These are phyloP conservation scores for Phoma sp. DNA, from an alignment of 2,329 filamentous ascomycete genomes.

Conservation along the genomic window DNA sequence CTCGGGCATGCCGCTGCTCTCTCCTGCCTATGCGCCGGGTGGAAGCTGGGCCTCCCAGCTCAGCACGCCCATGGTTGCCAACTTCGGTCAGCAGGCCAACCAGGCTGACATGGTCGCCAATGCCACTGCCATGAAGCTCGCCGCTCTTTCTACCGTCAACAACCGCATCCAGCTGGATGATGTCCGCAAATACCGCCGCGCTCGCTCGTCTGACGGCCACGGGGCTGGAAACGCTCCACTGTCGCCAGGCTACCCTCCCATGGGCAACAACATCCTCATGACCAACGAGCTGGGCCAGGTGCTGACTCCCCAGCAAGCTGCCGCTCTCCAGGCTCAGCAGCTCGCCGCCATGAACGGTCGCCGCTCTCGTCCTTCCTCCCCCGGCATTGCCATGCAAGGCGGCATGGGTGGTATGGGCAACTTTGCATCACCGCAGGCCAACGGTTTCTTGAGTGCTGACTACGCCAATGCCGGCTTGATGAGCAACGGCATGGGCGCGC, in stretches of 20 bases:
- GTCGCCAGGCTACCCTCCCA: constrained; percentile 67
- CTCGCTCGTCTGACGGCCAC: constrained; percentile 84
- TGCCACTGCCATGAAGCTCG: constrained; percentile 98
- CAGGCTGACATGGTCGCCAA: constrained; percentile 99
- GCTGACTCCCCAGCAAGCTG: constrained; percentile 66
- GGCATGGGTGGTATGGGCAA: constrained; percentile 66
- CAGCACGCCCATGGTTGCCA: constrained; percentile 93
- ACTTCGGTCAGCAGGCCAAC: constrained; percentile 71
- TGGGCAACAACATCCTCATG: constrained; percentile 86
- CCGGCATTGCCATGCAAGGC: constrained; percentile 80
- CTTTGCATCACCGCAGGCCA: constrained; percentile 90
- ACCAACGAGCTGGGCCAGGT: constrained; percentile 93
- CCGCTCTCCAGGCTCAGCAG: constrained; percentile 72
- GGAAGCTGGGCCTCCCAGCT: constrained; percentile 99
- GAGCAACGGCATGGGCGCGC: constrained; percentile 72
- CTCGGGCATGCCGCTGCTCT: constrained; percentile 82
- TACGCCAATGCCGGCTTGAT: constrained; percentile 76
- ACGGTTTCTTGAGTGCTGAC: constrained; percentile 91
- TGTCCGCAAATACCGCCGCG: constrained; percentile 92
- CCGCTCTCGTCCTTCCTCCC: constrained; percentile 87
- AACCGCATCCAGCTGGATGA: constrained; percentile 97
- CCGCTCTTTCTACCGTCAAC: constrained; percentile 95
- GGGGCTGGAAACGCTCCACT: constrained; percentile 66
- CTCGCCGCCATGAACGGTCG: constrained; percentile 80
- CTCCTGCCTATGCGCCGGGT: constrained; percentile 76